Evolutionary conservation across 352 stramenopile genomes (phyloP).

Genomic region (Phytophthora tubulina): DNA sequence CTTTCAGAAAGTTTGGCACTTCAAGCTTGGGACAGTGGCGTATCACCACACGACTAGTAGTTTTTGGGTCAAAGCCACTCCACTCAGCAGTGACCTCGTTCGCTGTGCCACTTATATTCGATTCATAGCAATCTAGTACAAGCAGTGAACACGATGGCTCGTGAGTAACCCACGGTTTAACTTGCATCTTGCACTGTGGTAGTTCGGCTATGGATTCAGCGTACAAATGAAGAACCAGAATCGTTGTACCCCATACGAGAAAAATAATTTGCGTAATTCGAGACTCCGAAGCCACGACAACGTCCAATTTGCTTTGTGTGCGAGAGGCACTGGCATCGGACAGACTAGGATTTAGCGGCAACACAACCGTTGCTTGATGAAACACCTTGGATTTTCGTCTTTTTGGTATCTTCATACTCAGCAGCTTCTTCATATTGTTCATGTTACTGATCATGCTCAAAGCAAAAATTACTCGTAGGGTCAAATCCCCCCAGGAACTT

Average conservation of each 20-base stretch:
- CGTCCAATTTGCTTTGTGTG: slow-evolving; percentile 8
- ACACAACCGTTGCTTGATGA: slow-evolving; percentile 4
- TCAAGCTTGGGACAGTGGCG: slow-evolving; percentile 52
- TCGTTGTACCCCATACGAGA: slow-evolving; percentile 25
- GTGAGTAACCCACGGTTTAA: slow-evolving; percentile 41
- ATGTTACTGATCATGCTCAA: slow-evolving; percentile 45
- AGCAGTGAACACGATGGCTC: slow-evolving; percentile 40
- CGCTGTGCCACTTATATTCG: slow-evolving; percentile 6
- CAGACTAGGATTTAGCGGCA: background rate
- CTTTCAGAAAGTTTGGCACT: slow-evolving; percentile 29
- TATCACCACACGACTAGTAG: slow-evolving; percentile 44
- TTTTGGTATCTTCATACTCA: slow-evolving; percentile 9
- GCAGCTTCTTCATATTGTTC: slow-evolving; percentile 38
- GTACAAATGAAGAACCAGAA: slow-evolving; percentile 38
- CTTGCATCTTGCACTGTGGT: slow-evolving; percentile 36
- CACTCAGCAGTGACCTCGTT: slow-evolving; percentile 33
- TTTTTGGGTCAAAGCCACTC: slow-evolving; percentile 27
- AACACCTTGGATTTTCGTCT: background rate
- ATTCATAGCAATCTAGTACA: slow-evolving; percentile 34
- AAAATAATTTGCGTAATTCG: slow-evolving; percentile 29
- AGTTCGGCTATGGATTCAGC: slow-evolving; percentile 8
- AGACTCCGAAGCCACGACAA: slow-evolving; percentile 14
- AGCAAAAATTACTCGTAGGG: slow-evolving; percentile 29
- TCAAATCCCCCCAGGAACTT: slow-evolving; percentile 28
- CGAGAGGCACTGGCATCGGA: background rate